Evolutionary conservation across 495 filamentous ascomycete genomes (phyloP).

Genomic region (Trichoderma reesei): DNA sequence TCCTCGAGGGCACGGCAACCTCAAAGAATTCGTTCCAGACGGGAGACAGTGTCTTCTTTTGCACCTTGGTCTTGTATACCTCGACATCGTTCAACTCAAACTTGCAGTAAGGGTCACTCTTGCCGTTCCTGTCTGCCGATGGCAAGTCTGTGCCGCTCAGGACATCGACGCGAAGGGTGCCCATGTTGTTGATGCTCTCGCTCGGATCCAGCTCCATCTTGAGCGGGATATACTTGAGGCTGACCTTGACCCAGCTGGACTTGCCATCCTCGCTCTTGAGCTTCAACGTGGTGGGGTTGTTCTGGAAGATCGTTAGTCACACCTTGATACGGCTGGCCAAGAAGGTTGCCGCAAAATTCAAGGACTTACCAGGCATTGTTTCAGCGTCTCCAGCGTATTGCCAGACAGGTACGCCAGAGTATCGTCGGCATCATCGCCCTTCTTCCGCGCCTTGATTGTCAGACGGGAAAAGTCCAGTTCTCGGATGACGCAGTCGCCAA

Average conservation of each 20-base stretch:
- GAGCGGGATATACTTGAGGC: slow-evolving; percentile 86
- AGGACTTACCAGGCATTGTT: slow-evolving; percentile 64
- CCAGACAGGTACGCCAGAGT: slow-evolving; percentile 76
- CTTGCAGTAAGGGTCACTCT: slow-evolving; percentile 92
- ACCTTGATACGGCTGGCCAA: no score
- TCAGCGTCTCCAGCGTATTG: slow-evolving; percentile 74
- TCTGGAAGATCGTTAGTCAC: no score
- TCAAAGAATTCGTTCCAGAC: slow-evolving; percentile 96
- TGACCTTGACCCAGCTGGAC: slow-evolving; percentile 73
- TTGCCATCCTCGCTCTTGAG: slow-evolving; percentile 68
- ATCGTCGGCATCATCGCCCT: slow-evolving; percentile 58
- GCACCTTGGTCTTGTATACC: slow-evolving; percentile 83
- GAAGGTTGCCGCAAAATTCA: not conserved
- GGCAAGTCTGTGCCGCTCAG: slow-evolving; percentile 81
- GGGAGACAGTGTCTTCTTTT: slow-evolving; percentile 94
- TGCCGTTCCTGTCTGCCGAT: slow-evolving; percentile 88
- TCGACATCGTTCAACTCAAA: slow-evolving; percentile 81
- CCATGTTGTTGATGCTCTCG: slow-evolving; percentile 98
- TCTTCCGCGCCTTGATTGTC: slow-evolving; percentile 72
- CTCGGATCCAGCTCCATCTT: slow-evolving; percentile 87
- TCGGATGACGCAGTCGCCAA: slow-evolving; percentile 90
- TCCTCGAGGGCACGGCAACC: slow-evolving; percentile 66
- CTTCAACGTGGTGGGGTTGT: slow-evolving; percentile 74
- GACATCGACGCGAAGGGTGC: slow-evolving; percentile 82
- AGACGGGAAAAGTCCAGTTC: slow-evolving; percentile 93